Base-by-base conservation (phyloP, 345 rosid genomes). In the Orychophragmus violaceus region DNA sequence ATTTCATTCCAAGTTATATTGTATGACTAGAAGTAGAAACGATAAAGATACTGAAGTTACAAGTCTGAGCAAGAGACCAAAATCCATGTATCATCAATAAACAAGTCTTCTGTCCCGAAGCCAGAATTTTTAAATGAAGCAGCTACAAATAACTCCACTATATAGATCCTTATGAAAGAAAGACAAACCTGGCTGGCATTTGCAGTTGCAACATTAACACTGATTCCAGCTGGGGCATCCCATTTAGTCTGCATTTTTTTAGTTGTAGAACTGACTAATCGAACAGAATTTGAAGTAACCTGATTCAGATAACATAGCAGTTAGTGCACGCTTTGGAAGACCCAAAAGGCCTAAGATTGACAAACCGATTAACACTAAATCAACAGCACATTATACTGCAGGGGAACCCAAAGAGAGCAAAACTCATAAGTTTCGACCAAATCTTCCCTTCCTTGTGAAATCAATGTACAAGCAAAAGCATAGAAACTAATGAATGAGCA, bases 131-230 rank as follows among this genome's bases (percentile, higher is more conserved):
- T 50, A 29, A 3, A 29, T 25, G 8, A 4, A 41, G 21, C 50
- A 54, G 59, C 48, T 35, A 42, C 17, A 41, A n/a, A n/a, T n/a
- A n/a, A n/a, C n/a, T 19, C 6, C 18, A 13, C n/a, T n/a, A n/a
- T n/a, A 36, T 8, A 70, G 39, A 51, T 8, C 9, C 36, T 36
- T 21, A 8, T 63, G 56, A 44, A 23, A 8, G 42, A 49, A 56
- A 52, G 64, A 69, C 59, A 69, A 55, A 93, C 98, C 97, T 93
- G 97, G 71, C 89, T 86, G 8, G 95, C 89, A 78, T 88, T 90
- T 54, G 90, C 95, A 76, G 95, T 88, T 45, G 97, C 96, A 70
- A 93, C 98, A 79, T 93, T 93, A 62, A 90, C 74, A 14, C 95
- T 80, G 74, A 74, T 88, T 36, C 89, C 95, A 55, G 82, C 67